Evolutionary conservation across 441 rosid genomes (phyloP).

Genomic region (Biscutella laevigata): DNA sequence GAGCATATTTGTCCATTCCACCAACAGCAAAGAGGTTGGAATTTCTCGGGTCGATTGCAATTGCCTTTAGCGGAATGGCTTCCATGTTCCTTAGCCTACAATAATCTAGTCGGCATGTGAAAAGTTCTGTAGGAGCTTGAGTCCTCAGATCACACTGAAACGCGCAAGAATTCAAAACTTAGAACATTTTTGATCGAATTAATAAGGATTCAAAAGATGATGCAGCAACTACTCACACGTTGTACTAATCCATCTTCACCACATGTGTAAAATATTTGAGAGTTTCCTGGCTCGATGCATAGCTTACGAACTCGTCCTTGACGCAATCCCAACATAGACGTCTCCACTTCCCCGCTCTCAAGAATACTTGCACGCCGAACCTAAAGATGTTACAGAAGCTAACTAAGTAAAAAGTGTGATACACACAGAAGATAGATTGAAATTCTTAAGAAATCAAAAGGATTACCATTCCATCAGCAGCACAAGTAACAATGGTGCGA

Average conservation of each 20-base stretch:
- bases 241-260: conserved; percentile 93
- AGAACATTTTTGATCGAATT: no score
- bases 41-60: conserved; percentile 75
- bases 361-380: conserved; percentile 66
- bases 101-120: conserved; percentile 43
- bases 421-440: background rate
- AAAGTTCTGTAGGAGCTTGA: conserved; percentile 51
- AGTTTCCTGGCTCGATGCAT: conserved; percentile 86
- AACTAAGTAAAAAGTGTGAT: background rate
- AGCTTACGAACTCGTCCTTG: conserved; percentile 65
- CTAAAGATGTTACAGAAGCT: conserved; percentile 26
- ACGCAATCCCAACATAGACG: conserved; percentile 50
- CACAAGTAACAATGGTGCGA: conserved; percentile 79
- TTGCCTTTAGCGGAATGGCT: conserved; percentile 49
- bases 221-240: conserved; percentile 45
- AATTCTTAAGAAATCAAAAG: no score
- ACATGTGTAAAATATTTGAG: conserved; percentile 71
- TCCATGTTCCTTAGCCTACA: conserved; percentile 28
- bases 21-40: conserved; percentile 79
- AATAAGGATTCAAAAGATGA: background rate
- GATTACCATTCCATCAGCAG: conserved; percentile 98
- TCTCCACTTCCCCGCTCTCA: conserved; percentile 54
- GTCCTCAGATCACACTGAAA: conserved; percentile 86
- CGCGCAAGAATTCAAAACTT: background rate
- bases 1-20: conserved; percentile 70